Evolutionary conservation across 495 filamentous ascomycete genomes (phyloP).

Genomic region (Ascobolus immersus): DNA sequence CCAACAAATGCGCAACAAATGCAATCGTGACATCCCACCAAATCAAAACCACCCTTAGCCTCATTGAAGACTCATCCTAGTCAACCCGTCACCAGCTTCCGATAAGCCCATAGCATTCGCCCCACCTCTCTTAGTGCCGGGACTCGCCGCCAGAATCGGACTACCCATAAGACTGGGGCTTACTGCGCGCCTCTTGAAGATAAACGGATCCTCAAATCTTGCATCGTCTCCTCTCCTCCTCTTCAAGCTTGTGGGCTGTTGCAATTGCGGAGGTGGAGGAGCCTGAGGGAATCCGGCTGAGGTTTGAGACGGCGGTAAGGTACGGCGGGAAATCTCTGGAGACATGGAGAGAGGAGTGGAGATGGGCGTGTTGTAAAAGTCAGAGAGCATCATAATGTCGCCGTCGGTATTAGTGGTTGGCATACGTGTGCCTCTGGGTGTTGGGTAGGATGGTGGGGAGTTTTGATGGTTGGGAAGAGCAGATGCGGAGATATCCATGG

Average conservation of each 20-base stretch:
- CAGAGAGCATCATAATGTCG: not conserved
- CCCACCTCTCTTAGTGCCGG: conserved; percentile 17
- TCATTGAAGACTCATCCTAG: conserved; percentile 89
- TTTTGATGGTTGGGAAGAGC: too few species aligned
- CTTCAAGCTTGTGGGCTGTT: too few species aligned
- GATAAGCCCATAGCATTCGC: conserved; percentile 43
- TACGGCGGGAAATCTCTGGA: not conserved
- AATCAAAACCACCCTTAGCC: too few species aligned
- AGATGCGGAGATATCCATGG: too few species aligned
- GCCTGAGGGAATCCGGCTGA: not conserved
- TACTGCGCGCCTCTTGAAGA: conserved; percentile 82
- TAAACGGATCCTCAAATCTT: conserved; percentile 56
- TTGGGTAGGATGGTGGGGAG: too few species aligned
- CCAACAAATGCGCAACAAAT: too few species aligned
- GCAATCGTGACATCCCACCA: too few species aligned
- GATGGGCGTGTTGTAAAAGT: not conserved
- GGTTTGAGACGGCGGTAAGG: not conserved
- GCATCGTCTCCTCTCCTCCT: too few species aligned
- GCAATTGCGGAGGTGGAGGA: not conserved
- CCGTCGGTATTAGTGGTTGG: not conserved
- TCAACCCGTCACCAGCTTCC: conserved; percentile 82
- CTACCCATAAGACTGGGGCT: conserved; percentile 56
- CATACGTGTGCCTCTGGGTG: not conserved
- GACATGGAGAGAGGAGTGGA: not conserved
- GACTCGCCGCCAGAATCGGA: conserved; percentile 17